phyloP scores from a whole-genome alignment of 805 yeast species.

The Hanseniaspora guilliermondii region DNA sequence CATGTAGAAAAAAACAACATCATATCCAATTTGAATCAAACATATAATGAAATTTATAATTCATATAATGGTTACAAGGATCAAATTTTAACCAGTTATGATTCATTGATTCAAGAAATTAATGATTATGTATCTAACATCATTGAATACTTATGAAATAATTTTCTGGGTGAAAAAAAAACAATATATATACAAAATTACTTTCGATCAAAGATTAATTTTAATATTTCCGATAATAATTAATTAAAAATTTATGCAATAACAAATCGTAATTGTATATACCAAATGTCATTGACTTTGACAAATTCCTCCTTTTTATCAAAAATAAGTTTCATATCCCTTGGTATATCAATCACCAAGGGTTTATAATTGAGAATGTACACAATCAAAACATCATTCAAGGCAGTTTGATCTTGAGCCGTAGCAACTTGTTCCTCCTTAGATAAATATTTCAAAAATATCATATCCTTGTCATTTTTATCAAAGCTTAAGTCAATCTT shows the following conservation, averaged over 20 bases:
- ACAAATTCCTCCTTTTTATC: neutral
- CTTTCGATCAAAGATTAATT: too few relatives aligned
- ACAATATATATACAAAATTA: too few relatives aligned
- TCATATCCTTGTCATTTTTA: neutral
- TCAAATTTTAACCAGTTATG: constrained; percentile 1
- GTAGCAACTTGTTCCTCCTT: neutral
- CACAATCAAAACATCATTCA: neutral
- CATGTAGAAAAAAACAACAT: constrained; percentile 2
- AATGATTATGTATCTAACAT: constrained; percentile 9
- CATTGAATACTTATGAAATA: constrained; percentile 6
- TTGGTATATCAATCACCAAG: neutral
- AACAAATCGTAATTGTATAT: constrained; percentile 2
- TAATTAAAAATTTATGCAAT: neutral
- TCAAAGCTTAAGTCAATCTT: neutral
- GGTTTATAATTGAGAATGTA: constrained; percentile 6
- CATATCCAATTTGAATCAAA: neutral
- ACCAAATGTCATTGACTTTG: constrained; percentile 5
- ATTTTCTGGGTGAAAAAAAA: too few relatives aligned
- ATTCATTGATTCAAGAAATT: constrained; percentile 10
- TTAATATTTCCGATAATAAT: neutral
- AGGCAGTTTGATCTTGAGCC: neutral
- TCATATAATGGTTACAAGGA: neutral
- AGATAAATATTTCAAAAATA: constrained; percentile 2
- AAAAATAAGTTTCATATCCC: neutral
- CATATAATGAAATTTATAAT: neutral